Evolutionary conservation across 1,284 basidiomycete species (phyloP), one percentile per base, ranked within the genome.

Genomic region (Mixia osmundae): DNA sequence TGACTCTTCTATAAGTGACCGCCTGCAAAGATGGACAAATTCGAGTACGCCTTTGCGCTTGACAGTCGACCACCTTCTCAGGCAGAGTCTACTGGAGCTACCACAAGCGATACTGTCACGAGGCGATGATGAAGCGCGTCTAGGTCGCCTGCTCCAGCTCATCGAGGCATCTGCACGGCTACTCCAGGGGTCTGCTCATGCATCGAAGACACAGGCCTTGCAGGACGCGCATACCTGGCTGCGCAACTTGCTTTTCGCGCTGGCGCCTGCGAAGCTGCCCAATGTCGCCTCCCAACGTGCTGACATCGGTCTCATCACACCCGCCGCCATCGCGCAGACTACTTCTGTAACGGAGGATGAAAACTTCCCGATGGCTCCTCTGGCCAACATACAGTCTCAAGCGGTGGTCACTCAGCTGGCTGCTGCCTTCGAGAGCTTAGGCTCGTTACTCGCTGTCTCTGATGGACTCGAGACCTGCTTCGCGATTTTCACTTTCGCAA

Each of bases 101-200:
- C 78, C 83, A n/a, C 67, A 70, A 8, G 59, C 76, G 8, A 62
- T 87, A 26, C 60, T 64, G 5, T 67, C 69, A 3, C 69, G 67
- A 34, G 66, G 75, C 11, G 77, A 83, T 45, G 54, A 72, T 51
- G 72, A 77, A 47, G 56, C 65, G 4, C 67, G 73, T 12, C 24
- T 43, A 7, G 31, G 31, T n/a, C 15, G 33, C 3, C 29, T 20
- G 14, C 25, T 43, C 19, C 22, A 33, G 20, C 30, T 42, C 11
- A 19, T 43, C 12, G 20, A 19, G 12, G 33, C 8, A 4, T 24
- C 20, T 24, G 9, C 22, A 5, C n/a, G 11, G 12, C 5, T 25
- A 8, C 8, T 34, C 9, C 5, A 12, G 10, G 12, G n/a, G 9
- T 9, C 19, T 24, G 10, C 20, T 4, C 24, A 8, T 12, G 4